These are phyloP conservation scores for Lavandula angustifolia DNA, from an alignment of 257 asterid genomes.

Conservation along the genomic window DNA sequence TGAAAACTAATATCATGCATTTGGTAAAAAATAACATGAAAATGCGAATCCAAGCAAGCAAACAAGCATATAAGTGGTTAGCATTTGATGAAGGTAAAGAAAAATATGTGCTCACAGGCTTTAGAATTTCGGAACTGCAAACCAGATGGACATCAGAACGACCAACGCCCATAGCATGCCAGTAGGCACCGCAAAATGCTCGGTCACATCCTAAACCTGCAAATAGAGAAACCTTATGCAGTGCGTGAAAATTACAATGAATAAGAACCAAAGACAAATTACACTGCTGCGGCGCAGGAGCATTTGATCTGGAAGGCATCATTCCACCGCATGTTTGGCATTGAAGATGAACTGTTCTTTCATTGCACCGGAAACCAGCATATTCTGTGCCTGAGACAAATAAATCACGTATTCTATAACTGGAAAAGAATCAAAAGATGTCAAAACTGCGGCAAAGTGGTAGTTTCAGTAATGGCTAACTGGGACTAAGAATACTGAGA, in stretches of 20 bases:
- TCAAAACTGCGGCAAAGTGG: constrained; percentile 13
- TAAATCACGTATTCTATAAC: constrained; percentile 21
- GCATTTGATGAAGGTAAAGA: neutral
- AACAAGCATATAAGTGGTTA: constrained; percentile 9
- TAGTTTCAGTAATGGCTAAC: neutral
- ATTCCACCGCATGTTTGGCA: constrained; percentile 91
- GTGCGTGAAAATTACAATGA: constrained; percentile 21
- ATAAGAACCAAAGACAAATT: constrained; percentile 30
- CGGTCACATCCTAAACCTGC: constrained; percentile 95
- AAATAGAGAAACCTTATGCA: constrained; percentile 26
- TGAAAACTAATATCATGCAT: constrained; percentile 1
- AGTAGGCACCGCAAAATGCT: constrained; percentile 97
- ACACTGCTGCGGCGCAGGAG: constrained; percentile 77
- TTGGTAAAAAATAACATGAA: constrained; percentile 14
- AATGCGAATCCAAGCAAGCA: constrained; percentile 7
- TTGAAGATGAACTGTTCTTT: constrained; percentile 82
- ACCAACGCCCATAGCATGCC: constrained; percentile 72
- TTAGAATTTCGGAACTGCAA: constrained; percentile 70
- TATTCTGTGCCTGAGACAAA: constrained; percentile 56
- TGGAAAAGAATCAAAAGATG: constrained; percentile 4
- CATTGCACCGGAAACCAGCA: constrained; percentile 72
- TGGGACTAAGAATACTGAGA: constrained; percentile 7
- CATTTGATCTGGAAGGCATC: constrained; percentile 84
- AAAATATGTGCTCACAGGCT: constrained; percentile 59
- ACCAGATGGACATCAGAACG: constrained; percentile 49